Conservation (phyloP, 1,284 basidiomycete species). For the Ceratobasidium sp. region DNA sequence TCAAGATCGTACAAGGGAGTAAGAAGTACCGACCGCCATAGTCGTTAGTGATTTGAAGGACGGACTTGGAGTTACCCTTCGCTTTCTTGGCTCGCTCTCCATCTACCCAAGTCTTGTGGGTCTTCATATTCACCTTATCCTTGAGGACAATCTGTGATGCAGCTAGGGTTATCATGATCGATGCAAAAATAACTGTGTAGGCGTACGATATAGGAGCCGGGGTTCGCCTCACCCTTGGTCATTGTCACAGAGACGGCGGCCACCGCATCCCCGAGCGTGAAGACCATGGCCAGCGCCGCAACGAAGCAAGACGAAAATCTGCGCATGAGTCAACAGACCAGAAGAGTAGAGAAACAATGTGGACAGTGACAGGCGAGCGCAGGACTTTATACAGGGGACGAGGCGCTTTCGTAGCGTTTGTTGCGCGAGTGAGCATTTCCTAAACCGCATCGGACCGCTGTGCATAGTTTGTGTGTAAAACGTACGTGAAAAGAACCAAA, state of each 20-base stretch:
- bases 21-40: constrained; percentile 19
- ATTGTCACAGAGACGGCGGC: neutral
- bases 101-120: constrained; percentile 31
- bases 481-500: neutral
- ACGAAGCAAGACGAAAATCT: constrained; percentile 9
- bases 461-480: no score
- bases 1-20: no score
- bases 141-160: constrained; percentile 32
- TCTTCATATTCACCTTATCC: neutral
- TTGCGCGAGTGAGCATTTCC: neutral
- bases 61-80: constrained; percentile 7
- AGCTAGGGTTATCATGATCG: neutral
- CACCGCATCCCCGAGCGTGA: neutral
- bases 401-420: neutral
- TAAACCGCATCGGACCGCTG: neutral
- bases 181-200: neutral
- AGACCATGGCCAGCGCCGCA: neutral
- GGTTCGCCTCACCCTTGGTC: neutral
- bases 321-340: constrained; percentile 33
- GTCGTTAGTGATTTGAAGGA: constrained; percentile 1
- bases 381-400: no score
- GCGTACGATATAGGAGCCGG: constrained; percentile 34
- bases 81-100: constrained; percentile 7
- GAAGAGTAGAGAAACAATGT: no score
- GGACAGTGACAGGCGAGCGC: no score